A percentile compares a stretch with the other conserved stretches of the same genome.
Evolutionary conservation across 78 protist genomes (phyloP).

Genomic region (Pelomyxa schiedti): DNA sequence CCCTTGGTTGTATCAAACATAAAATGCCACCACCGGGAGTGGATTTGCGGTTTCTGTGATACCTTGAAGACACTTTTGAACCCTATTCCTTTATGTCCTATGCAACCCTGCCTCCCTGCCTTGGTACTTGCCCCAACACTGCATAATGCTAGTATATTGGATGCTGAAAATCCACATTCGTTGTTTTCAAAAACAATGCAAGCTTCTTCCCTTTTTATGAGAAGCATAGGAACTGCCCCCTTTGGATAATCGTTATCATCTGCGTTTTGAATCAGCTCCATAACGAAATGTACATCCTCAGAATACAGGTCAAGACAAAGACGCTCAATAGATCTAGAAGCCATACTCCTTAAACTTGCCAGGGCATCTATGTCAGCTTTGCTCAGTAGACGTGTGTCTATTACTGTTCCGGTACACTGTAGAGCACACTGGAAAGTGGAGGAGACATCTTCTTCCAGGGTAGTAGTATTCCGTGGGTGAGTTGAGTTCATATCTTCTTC

Average conservation of each 20-base stretch:
- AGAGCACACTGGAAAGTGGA: background rate
- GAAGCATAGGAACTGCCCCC: background rate
- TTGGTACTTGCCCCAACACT: constrained; percentile 24
- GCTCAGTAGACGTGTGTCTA: background rate
- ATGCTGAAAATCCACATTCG: constrained; percentile 22
- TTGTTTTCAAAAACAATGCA: constrained; percentile 21
- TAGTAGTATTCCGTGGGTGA: no score
- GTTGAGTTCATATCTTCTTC: no score
- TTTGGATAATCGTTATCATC: constrained; percentile 44
- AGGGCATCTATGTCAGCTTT: background rate
- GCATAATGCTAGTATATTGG: constrained; percentile 31
- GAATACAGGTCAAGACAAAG: constrained; percentile 14
- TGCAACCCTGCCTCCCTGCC: background rate
- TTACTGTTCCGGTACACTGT: background rate
- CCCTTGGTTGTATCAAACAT: background rate
- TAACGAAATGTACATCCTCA: constrained; percentile 19
- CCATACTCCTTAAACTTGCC: background rate
- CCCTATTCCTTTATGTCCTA: constrained; percentile 59
- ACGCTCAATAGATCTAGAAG: background rate
- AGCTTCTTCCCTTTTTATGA: background rate
- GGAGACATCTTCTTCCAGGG: no score
- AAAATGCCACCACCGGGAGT: constrained; percentile 25
- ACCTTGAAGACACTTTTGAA: constrained; percentile 45
- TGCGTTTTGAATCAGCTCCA: constrained; percentile 57
- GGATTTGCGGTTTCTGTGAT: constrained; percentile 14